Base-by-base conservation (phyloP, 352 stramenopile species). In the Phytopythium litorale region DNA sequence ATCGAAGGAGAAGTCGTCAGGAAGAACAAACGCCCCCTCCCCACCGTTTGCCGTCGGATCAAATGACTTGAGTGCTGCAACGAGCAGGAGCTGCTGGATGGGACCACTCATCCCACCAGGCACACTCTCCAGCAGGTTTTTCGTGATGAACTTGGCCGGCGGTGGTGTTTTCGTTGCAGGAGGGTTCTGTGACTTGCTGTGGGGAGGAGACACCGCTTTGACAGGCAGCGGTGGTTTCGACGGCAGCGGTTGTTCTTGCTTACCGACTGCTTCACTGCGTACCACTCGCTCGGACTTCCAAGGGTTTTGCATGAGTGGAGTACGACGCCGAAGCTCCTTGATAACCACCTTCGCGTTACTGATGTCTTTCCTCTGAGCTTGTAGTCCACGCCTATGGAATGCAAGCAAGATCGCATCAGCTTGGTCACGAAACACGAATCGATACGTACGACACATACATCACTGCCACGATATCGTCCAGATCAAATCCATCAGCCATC, bases 91-190 rank as follows among this genome's bases (percentile, higher is more conserved):
- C 11, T 70, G 76, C 12, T 69, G 55, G 37, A 90, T 70, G 4
- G 75, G 59, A 0, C 71, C 73, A 49, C 75, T 85, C 64, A 90
- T 65, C 7, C 78, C 81, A 21, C 69, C 76, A 25, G 81, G 78
- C 33, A 90, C 74, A 18, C 75, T 84, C 32, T 73, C 67, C 38
- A 88, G 49, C 54, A 89, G 62, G 59, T 87, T 87, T 51, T 72
- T 63, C 0, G 76, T 71, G 40, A 87, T 45, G 30, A 78, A 78
- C 35, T 67, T 72, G 4, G n/a, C 9, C n/a, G 18, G 23, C 23
- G 13, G 1, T 13, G 9, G 7, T 3, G 23, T 15, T 8, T 23
- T 28, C 35, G 38, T 33, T n/a, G 4, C 9, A 32, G 48, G 7
- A 15, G 38, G 9, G 1, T 35, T n/a, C 3, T 19, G 43, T 13